Base-by-base conservation (phyloP, 139 green algal genomes). In the Ostreobium quekettii region DNA sequence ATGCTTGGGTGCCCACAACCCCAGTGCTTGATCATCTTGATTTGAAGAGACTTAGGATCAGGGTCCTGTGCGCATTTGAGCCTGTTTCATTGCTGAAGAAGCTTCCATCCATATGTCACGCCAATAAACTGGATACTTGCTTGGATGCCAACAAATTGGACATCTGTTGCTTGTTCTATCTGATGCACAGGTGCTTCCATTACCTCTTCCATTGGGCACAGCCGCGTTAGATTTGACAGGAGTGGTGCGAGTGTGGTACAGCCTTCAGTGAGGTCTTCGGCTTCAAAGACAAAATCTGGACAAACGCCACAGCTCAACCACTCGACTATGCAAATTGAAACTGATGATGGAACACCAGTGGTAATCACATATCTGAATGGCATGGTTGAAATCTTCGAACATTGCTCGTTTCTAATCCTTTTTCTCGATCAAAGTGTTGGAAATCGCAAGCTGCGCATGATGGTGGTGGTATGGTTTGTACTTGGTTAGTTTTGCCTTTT, bases 381-480 rank as follows among this genome's bases (percentile, higher is more conserved):
- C 53, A 28, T 7, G 7, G 19, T 28, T 30, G 53, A 7, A 62
- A 22, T 15, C 24, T 62, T 28, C 11, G 24, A 31, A 15, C 53
- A 36, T 62, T 26, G 53, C 29, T 39, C 26, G 29, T n/a, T n/a
- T n/a, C n/a, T 39, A 8, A 66, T 66, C 31, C 8, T n/a, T 47
- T 66, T n/a, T 47, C 59, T 66, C 47, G 11, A 57, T 7, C 36
- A 30, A 57, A n/a, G n/a, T n/a, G n/a, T n/a, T n/a, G n/a, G n/a
- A n/a, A n/a, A n/a, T n/a, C n/a, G n/a, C n/a, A n/a, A n/a, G n/a
- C n/a, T n/a, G n/a, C n/a, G n/a, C n/a, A n/a, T n/a, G n/a, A n/a
- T n/a, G n/a, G n/a, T n/a, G n/a, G n/a, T n/a, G n/a, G n/a, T n/a
- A n/a, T n/a, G n/a, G n/a, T n/a, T n/a, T n/a, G n/a, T n/a, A n/a